Evolutionary conservation across 345 rosid genomes (phyloP), one percentile per base, ranked within the genome.

Genomic region (Citropsis articulata): DNA sequence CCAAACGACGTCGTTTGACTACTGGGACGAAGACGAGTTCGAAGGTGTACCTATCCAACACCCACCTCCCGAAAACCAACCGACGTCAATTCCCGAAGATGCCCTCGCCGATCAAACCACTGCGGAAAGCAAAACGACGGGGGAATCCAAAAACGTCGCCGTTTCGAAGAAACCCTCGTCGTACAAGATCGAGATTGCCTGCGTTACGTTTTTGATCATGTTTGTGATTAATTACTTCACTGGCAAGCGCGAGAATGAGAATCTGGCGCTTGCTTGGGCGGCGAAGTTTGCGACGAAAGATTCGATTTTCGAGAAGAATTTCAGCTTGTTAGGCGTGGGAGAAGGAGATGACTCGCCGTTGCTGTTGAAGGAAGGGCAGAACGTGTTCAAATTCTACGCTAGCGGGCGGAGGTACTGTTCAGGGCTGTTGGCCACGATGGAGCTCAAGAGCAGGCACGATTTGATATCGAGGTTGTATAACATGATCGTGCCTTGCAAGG

Each of bases 11-110:
- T 69, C 92, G 18, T 90, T 94, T 75, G 98, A 91, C 48, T 90
- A 87, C 85, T 94, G 98, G 98, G 98, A 96, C 72, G 99, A 96
- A 64, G 99, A 96, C 61, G 99, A 94, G 80, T 94, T 94, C 85
- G 99, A 94, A 69, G 99, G 98, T 10, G 81, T 97, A 10, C 99
- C 98, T 2, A 69, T 75, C 2, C 86, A 86, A 1, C 84, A 86
- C 6, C 64, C 68, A 19, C 76, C 85, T 6, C 53, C 40, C 2
- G 88, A 79, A 13, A 36, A 87, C 69, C 16, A 45, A 16, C 75
- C 79, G 0, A 42, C 69, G 57, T 53, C 57, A 67, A 7, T 38
- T 59, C 1, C 86, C 6, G 88, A 88, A 36, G 77, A 82, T 40
- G 70, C 85, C 48, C 35, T 87, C 63, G 66, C 85, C 1, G 4